Conservation (phyloP, 2,329 filamentous ascomycete genomes). For the Ceratocystis lukuohia region DNA sequence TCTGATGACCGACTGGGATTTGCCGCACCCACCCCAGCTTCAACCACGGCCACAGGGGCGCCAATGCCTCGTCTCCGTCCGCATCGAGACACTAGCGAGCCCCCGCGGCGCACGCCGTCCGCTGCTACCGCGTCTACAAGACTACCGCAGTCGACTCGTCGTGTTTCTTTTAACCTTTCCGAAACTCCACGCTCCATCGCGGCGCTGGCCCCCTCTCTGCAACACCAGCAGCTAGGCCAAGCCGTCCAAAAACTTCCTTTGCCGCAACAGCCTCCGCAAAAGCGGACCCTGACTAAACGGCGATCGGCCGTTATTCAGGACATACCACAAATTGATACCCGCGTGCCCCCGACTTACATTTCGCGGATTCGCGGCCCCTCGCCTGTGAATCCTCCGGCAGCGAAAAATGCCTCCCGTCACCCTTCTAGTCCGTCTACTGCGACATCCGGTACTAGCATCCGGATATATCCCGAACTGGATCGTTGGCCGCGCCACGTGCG, state of each 20-base stretch:
- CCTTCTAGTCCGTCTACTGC: neutral
- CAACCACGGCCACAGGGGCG: neutral
- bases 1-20: neutral
- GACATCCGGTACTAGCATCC: neutral
- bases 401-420: neutral
- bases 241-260: neutral
- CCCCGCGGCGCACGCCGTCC: slow-evolving; percentile 1
- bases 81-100: slow-evolving; percentile 7
- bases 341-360: slow-evolving; percentile 2
- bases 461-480: slow-evolving; percentile 17
- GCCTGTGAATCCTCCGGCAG: neutral
- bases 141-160: slow-evolving; percentile 1
- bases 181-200: slow-evolving; percentile 8
- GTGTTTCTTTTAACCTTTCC: slow-evolving; percentile 12
- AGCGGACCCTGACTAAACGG: neutral
- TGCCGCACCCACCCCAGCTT: neutral
- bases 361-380: neutral
- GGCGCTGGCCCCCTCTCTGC: neutral
- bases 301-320: slow-evolving; percentile 8
- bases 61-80: neutral
- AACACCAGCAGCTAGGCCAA: neutral
- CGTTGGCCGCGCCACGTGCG: slow-evolving; percentile 16
- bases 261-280: slow-evolving; percentile 3
- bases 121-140: neutral
- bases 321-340: slow-evolving; percentile 13